These are phyloP conservation scores for Malassezia brasiliensis DNA, from an alignment of 1,284 basidiomycete species.

Conservation along the genomic window DNA sequence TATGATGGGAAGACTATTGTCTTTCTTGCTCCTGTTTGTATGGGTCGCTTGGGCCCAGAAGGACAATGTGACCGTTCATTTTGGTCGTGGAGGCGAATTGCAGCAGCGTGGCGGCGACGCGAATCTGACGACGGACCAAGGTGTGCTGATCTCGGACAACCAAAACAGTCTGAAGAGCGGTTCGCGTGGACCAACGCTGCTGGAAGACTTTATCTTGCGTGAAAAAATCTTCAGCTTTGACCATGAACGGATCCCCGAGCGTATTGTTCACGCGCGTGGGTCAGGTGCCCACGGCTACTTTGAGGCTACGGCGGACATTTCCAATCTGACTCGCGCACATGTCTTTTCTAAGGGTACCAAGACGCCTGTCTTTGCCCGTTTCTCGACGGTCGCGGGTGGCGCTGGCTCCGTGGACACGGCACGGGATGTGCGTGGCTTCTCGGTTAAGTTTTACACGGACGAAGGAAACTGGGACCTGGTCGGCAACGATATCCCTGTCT, in stretches of 20 bases:
- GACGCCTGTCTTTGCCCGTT: conserved; percentile 47
- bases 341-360: conserved; percentile 24
- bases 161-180: conserved; percentile 8
- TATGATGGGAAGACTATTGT: too few species aligned
- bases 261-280: conserved; percentile 57
- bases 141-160: background rate
- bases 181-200: conserved; percentile 11
- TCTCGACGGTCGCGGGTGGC: conserved; percentile 59
- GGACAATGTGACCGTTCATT: background rate
- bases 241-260: conserved; percentile 88
- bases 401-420: conserved; percentile 62
- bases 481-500: conserved; percentile 38
- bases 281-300: conserved; percentile 81
- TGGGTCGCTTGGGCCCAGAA: background rate
- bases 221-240: conserved; percentile 79
- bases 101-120: conserved; percentile 4
- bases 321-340: conserved; percentile 65
- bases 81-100: background rate
- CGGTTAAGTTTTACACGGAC: conserved; percentile 77
- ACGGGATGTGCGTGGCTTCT: conserved; percentile 83
- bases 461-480: conserved; percentile 55
- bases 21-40: background rate
- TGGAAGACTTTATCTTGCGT: conserved; percentile 32
- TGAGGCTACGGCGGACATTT: conserved; percentile 62
- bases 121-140: conserved; percentile 5